Conservation (phyloP, 73 alveolate species). For the Paramecium tetraurelia region DNA sequence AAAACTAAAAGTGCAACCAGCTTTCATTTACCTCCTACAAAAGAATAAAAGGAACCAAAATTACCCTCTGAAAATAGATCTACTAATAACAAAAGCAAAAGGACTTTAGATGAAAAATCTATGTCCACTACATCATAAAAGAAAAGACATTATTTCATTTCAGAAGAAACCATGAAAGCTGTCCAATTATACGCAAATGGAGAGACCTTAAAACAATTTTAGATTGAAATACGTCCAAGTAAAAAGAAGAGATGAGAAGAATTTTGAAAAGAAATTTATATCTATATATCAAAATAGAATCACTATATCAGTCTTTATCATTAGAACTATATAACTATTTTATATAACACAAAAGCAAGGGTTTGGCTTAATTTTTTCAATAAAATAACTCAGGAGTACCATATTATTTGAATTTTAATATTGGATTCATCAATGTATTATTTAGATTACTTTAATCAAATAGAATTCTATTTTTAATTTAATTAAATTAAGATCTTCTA, state of each 20-base stretch:
- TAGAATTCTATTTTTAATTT: too few species aligned
- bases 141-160: background rate
- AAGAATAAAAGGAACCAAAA: background rate
- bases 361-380: too few species aligned
- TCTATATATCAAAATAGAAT: background rate
- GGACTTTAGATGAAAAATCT: slow-evolving; percentile 17
- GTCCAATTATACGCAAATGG: slow-evolving; percentile 39
- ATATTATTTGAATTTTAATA: too few species aligned
- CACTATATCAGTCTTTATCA: background rate
- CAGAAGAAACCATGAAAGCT: slow-evolving; percentile 30
- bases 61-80: background rate
- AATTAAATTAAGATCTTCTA: too few species aligned
- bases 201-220: background rate
- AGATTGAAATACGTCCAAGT: slow-evolving; percentile 12
- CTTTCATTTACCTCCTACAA: slow-evolving; percentile 24
- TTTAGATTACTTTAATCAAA: too few species aligned
- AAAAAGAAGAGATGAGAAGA: background rate
- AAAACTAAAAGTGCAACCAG: slow-evolving; percentile 28
- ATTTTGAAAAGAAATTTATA: background rate
- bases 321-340: too few species aligned
- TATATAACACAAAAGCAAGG: background rate
- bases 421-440: too few species aligned
- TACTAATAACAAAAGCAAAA: background rate
- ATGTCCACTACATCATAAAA: slow-evolving; percentile 16
- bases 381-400: too few species aligned